Percentiles rank a stretch among this genome's conserved stretches.
phyloP scores from a whole-genome alignment of 805 yeast genomes.

The Starmerella vitae region DNA sequence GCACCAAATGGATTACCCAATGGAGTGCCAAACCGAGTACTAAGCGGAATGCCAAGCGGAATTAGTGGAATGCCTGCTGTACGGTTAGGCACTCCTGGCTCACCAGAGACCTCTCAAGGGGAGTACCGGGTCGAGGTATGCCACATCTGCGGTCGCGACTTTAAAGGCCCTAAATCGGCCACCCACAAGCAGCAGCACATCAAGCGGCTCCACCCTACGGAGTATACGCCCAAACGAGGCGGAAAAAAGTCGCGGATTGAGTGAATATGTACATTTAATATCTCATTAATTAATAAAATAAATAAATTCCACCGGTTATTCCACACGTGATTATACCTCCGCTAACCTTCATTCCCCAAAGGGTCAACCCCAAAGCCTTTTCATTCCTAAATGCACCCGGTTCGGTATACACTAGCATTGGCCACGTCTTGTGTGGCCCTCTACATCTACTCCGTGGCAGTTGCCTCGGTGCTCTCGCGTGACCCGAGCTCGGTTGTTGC shows the following conservation, averaged over 20 bases:
- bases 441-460: constrained; percentile 16
- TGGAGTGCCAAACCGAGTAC: not conserved
- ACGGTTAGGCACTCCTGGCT: constrained; percentile 8
- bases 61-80: not conserved
- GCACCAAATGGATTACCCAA: not conserved
- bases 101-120: constrained; percentile 10
- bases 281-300: not conserved
- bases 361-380: too few relatives aligned
- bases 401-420: constrained; percentile 4
- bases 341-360: too few relatives aligned
- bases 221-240: constrained; percentile 35
- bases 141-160: constrained; percentile 32
- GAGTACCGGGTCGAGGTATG: constrained; percentile 29
- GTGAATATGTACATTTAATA: not conserved
- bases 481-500: constrained; percentile 13
- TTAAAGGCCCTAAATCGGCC: constrained; percentile 36
- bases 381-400: constrained; percentile 12
- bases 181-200: constrained; percentile 40
- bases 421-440: constrained; percentile 12
- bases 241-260: constrained; percentile 27
- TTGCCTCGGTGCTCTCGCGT: constrained; percentile 10
- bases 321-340: too few relatives aligned
- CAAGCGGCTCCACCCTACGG: constrained; percentile 34
- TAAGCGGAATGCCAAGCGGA: not conserved
- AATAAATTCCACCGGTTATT: too few relatives aligned